Percentiles rank a stretch among this genome's conserved stretches.
phyloP scores from a whole-genome alignment of 768 basidiomycete genomes.

The Suillus clintonianus region DNA sequence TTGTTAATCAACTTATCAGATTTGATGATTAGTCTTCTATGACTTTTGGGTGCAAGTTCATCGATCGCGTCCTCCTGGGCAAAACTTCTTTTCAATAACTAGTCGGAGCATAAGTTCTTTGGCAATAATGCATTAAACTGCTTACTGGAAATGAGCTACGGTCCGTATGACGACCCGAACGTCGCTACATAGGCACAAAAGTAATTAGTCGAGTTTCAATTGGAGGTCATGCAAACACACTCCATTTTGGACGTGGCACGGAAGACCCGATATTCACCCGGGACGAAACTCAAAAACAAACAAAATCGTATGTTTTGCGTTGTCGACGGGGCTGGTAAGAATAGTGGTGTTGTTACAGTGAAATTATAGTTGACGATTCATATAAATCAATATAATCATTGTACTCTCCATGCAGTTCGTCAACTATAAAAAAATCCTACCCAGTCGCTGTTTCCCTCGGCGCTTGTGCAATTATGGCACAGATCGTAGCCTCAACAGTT shows the following conservation, averaged over 20 bases:
- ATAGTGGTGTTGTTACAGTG: neutral
- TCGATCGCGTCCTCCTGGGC: neutral
- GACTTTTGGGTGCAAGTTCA: too few species aligned
- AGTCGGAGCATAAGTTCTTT: neutral
- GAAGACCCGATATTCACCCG: neutral
- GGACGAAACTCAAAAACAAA: neutral
- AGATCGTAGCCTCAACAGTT: neutral
- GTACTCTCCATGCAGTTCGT: neutral
- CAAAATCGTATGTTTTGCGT: neutral
- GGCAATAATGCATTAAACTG: too few species aligned
- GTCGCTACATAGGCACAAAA: conserved; percentile 2
- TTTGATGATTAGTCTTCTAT: neutral
- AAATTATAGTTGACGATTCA: neutral
- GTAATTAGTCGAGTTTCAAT: neutral
- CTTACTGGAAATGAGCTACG: too few species aligned
- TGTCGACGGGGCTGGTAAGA: neutral
- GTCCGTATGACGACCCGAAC: neutral
- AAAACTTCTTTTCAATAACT: neutral
- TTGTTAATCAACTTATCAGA: neutral
- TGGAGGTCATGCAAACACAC: neutral
- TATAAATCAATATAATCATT: neutral
- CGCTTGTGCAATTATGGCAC: neutral
- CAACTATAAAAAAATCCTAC: neutral
- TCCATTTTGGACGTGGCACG: neutral
- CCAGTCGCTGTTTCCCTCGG: neutral